A percentile compares a stretch with the other conserved stretches of the same genome.
Evolutionary conservation across 2,329 filamentous ascomycete species (phyloP).

Genomic region (Ramichloridium luteum): DNA sequence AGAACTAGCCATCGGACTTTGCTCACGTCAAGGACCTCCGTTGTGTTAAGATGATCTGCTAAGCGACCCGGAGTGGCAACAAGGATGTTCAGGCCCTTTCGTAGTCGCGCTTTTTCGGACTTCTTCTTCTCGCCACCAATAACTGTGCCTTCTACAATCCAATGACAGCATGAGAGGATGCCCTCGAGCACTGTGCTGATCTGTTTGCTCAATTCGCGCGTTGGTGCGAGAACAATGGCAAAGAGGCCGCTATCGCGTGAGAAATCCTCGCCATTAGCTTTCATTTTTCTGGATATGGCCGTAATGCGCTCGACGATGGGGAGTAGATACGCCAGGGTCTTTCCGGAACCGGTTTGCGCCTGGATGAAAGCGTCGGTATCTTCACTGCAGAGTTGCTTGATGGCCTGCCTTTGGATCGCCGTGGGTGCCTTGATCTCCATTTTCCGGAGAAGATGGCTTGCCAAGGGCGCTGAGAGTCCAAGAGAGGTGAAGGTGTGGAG

Average conservation of each 20-base stretch:
- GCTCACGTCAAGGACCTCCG: conserved; percentile 74
- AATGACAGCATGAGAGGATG: conserved; percentile 76
- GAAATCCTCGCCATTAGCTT: conserved; percentile 38
- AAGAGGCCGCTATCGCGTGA: conserved; percentile 82
- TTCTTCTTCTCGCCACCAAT: conserved; percentile 62
- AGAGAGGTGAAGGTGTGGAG: conserved; percentile 76
- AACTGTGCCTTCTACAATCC: conserved; percentile 84
- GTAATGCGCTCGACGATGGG: conserved; percentile 85
- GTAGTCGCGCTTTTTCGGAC: conserved; percentile 80
- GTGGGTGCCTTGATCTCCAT: conserved; percentile 83
- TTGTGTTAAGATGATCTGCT: conserved; percentile 85
- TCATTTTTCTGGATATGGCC: conserved; percentile 48
- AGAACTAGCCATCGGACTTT: conserved; percentile 88
- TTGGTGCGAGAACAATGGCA: conserved; percentile 86
- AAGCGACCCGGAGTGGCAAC: conserved; percentile 88
- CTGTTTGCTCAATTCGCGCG: conserved; percentile 86
- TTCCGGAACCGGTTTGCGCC: conserved; percentile 93
- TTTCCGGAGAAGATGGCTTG: conserved; percentile 72
- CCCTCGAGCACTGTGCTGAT: conserved; percentile 79
- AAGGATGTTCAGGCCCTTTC: conserved; percentile 90
- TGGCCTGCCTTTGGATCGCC: conserved; percentile 82
- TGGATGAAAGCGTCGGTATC: conserved; percentile 91
- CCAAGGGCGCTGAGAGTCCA: conserved; percentile 67
- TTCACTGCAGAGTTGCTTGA: conserved; percentile 65
- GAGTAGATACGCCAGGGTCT: conserved; percentile 89